Evolutionary conservation across 2,329 filamentous ascomycete genomes (phyloP), one percentile per base, ranked within the genome.

Genomic region (Ophiostoma sp.): DNA sequence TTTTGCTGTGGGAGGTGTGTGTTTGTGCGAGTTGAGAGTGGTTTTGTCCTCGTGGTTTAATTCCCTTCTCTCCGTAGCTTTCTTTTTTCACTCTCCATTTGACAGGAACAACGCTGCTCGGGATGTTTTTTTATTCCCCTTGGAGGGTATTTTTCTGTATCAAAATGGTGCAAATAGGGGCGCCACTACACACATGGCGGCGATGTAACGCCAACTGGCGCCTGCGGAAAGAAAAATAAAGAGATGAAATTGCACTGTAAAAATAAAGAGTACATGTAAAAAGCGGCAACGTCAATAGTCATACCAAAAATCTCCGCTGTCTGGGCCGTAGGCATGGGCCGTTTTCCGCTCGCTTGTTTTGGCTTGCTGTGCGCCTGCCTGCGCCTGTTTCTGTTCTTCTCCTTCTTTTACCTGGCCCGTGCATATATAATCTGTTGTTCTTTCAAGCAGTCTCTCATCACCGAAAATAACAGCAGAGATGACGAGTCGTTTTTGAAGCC

Each of bases 121-220:
- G 31, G 22, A 63, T 63, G 57, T 12, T 63, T 19, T 19, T 63
- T n/a, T 63, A 22, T 39, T 39, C 11, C 28, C 17, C 57, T 61
- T 36, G 17, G 6, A 6, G 9, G 7, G 2, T 28, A 3, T 28
- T 25, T 55, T 55, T 55, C 5, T 25, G n/a, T 25, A 25, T 55
- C n/a, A 25, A 55, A 22, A 55, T 25, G 50, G 50, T 3, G 11
- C 7, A 48, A 25, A 55, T 25, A 28, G 50, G 33, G 31, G 12
- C 61, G 61, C 61, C 57, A 63, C 57, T 17, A 17, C 61, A 64
- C 59, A 64, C 42, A n/a, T n/a, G n/a, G n/a, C n/a, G 33, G 61
- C 33, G n/a, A 64, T 64, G 61, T 64, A 64, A 64, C 61, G 33
- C 33, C 22, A 42, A n/a, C 33, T 39, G 61, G 36, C 61, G 19